Evolutionary conservation across 768 basidiomycete genomes (phyloP), one percentile per base, ranked within the genome.

Genomic region (Russula emetica): DNA sequence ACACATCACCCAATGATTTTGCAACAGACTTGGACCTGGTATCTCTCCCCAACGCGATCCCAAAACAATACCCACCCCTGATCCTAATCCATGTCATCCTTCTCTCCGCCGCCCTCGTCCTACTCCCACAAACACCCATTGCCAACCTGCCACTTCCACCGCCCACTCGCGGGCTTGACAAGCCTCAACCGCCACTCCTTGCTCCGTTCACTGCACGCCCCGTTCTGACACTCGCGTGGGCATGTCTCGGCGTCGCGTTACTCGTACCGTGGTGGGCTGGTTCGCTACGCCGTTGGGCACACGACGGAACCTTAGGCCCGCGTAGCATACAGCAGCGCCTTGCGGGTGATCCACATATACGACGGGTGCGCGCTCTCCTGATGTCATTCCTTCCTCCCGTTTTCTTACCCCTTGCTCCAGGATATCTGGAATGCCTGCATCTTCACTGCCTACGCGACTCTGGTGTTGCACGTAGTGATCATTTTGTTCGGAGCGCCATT

Each of bases 401-500:
- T 18, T 63, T 51, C 55, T 67, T 66, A 22, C 44, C n/a, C 44
- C 51, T 40, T 28, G 14, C 24, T 50, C 60, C 62, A 90, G 90
- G 80, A 74, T 52, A 71, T 85, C 38, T 73, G 70, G 34, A 75
- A 78, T 34, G 85, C 88, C 7, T 81, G 76, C 69, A 54, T 78
- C 20, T 77, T 83, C 47, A 89, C 91, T 0, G 54, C 84, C 3
- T 74, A 75, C 11, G 74, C 76, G 1, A 79, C 88, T 2, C 42
- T 82, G 13, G 68, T 76, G 13, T 73, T 83, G n/a, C 79, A 86
- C 65, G 68, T 72, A 51, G 56, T 84, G 2, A 67, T 86, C 0
- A 74, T 93, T 18, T 70, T 90, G 18, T 86, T 96, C 66, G 93
- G 94, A 0, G 91, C 93, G 11, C 88, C 91, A 5, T 67, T 88